These are phyloP conservation scores for Teratosphaeria gauchensis DNA, from an alignment of 2,329 filamentous ascomycete species.

Conservation along the genomic window DNA sequence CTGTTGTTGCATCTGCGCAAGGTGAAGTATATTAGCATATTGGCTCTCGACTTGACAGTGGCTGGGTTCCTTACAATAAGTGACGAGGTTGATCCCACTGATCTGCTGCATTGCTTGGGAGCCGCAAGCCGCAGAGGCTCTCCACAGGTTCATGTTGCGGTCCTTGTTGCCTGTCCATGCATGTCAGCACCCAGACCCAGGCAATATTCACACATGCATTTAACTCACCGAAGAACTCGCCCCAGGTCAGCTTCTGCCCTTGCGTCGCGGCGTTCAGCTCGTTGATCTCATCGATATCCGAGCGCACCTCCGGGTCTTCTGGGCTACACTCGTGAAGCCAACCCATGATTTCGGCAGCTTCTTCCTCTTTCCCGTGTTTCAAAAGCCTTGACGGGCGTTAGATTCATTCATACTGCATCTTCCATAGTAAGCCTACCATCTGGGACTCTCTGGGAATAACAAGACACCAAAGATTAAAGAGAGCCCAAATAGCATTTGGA, in stretches of 20 bases:
- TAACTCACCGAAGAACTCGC: neutral
- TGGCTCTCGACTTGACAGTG: neutral
- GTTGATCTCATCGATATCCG: neutral
- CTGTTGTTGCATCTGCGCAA: neutral
- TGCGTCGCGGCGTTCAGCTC: neutral
- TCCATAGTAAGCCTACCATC: slow-evolving; percentile 10
- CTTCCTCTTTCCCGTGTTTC: slow-evolving; percentile 23
- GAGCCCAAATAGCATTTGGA: slow-evolving; percentile 19
- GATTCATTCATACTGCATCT: neutral
- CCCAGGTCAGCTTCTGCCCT: neutral
- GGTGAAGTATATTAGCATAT: neutral
- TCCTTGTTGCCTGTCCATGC: neutral
- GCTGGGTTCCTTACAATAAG: neutral
- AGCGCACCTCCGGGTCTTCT: neutral
- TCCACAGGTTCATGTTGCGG: neutral
- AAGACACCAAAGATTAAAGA: slow-evolving; percentile 12
- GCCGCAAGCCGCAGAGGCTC: neutral
- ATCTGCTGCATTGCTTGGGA: neutral
- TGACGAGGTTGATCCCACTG: neutral
- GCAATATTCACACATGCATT: neutral
- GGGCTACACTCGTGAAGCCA: slow-evolving; percentile 21
- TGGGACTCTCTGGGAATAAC: slow-evolving; percentile 18
- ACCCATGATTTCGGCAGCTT: slow-evolving; percentile 23
- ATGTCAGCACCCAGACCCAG: neutral
- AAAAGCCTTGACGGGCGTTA: slow-evolving; percentile 11